A percentile compares a stretch with the other conserved stretches of the same genome.
Conservation (phyloP, 176 grass and related monocot species). For the Chrysopogon serrulatus region DNA sequence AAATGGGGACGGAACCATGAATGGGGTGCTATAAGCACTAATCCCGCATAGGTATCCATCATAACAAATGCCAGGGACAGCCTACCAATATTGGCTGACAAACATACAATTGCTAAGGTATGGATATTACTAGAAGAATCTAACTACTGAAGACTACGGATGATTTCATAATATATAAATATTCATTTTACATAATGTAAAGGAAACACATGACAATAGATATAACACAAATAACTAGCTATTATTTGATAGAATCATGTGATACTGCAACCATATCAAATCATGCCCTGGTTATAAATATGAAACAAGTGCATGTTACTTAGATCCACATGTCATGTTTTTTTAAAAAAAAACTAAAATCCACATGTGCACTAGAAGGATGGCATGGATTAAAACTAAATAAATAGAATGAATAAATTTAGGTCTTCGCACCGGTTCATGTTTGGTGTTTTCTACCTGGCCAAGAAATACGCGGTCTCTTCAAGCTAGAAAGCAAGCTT, state of each 20-base stretch:
- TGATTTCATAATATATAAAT: not conserved
- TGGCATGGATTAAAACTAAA: not conserved
- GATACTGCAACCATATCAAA: not conserved
- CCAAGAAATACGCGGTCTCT: conserved; percentile 97
- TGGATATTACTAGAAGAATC: conserved; percentile 5
- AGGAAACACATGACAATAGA: not conserved
- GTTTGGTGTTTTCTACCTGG: conserved; percentile 49
- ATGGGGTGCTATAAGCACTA: conserved; percentile 86
- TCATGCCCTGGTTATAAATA: not conserved
- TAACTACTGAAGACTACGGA: not conserved
- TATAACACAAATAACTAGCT: not conserved
- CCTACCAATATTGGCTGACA: conserved; percentile 32
- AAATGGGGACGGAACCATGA: conserved; percentile 93
- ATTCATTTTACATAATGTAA: not conserved
- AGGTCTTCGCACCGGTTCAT: not conserved
- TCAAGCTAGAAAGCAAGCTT: conserved; percentile 93
- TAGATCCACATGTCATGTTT: no score
- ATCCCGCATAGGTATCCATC: conserved; percentile 91
- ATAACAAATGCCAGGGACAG: conserved; percentile 91
- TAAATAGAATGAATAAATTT: not conserved
- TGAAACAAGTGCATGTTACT: not conserved
- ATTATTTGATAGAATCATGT: not conserved
- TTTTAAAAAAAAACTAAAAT: no score
- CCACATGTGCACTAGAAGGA: not conserved
- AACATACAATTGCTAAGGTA: not conserved